Percentiles rank a stretch among this genome's conserved stretches.
These are phyloP conservation scores for Lactuca saligna DNA, from an alignment of 129 eudicot genomes.

Conservation along the genomic window DNA sequence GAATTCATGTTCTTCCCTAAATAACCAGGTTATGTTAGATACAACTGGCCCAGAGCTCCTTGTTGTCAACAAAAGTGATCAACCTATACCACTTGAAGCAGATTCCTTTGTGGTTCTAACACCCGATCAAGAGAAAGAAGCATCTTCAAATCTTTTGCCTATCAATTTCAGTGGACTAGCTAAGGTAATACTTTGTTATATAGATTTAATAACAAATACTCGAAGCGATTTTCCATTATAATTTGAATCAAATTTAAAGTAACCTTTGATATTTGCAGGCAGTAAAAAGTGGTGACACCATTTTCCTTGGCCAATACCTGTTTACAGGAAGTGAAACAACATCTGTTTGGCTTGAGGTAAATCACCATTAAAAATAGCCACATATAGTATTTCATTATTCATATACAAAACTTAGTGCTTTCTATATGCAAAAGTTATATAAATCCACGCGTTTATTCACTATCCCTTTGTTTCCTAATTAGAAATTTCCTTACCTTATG, in stretches of 20 bases:
- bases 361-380: slow-evolving; percentile 36
- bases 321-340: slow-evolving; percentile 93
- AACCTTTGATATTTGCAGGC: slow-evolving; percentile 51
- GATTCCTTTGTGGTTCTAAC: slow-evolving; percentile 58
- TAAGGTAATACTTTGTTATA: slow-evolving; percentile 43
- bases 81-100: slow-evolving; percentile 66
- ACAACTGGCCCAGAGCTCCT: slow-evolving; percentile 88
- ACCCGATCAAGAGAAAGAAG: slow-evolving; percentile 83
- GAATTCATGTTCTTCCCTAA: not conserved
- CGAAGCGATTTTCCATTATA: not conserved
- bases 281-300: slow-evolving; percentile 80
- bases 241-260: not conserved
- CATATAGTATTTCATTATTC: not conserved
- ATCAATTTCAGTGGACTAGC: slow-evolving; percentile 70
- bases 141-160: slow-evolving; percentile 64
- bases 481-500: slow-evolving; percentile 16
- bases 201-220: not conserved
- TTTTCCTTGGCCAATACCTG: slow-evolving; percentile 87
- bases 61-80: slow-evolving; percentile 69
- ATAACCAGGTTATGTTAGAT: slow-evolving; percentile 80
- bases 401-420: not conserved
- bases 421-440: not conserved
- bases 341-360: slow-evolving; percentile 90
- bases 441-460: not conserved
- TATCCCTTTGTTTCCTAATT: not conserved